Base-by-base conservation (phyloP, 306 rosid species). In the Clitoria ternatea region DNA sequence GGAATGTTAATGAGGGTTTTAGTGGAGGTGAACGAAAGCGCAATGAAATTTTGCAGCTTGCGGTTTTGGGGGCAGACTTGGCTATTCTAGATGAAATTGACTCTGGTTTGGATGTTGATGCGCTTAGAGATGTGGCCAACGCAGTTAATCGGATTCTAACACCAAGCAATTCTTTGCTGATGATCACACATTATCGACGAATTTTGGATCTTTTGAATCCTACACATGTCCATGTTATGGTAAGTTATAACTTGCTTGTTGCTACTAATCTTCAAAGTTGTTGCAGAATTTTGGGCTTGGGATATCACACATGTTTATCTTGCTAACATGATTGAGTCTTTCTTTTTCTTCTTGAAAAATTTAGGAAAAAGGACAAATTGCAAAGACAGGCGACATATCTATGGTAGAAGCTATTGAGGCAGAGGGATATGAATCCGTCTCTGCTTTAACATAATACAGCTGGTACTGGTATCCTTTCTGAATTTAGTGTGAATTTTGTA, bases 81-180 rank as follows among this genome's bases (percentile, higher is more conserved):
- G 87, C 92, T 40, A 84, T 94, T 68, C 73, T 94, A 73, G 98
- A 94, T 59, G 98, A 94, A 82, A 87, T 94, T 81, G 98, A 94
- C 82, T 94, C 98, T 55, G 98, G 98, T 42, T 83, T 94, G 89
- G 98, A 90, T 79, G 90, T 90, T 48, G 98, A 94, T 83, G 98
- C 98, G 24, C 89, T 94, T 78, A 85, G 85, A 55, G 98, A 94
- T 71, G 97, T 94, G 14, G 95, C 98, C 15, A 88, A 74, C 76
- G 97, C 98, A 14, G 98, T 94, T 37, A 89, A 83, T 32, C 77
- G 72, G 68, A 84, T 90, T 78, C 75, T 87, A 79, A 87, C 94
- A 54, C 85, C 95, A 1, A 74, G 66, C 20, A 94, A 87, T 67
- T 94, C 98, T 67, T 78, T 89, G 10, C 27, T 94, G 84, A 83